These are phyloP conservation scores for Pistacia integerrima DNA, from an alignment of 345 rosid genomes.

Conservation along the genomic window DNA sequence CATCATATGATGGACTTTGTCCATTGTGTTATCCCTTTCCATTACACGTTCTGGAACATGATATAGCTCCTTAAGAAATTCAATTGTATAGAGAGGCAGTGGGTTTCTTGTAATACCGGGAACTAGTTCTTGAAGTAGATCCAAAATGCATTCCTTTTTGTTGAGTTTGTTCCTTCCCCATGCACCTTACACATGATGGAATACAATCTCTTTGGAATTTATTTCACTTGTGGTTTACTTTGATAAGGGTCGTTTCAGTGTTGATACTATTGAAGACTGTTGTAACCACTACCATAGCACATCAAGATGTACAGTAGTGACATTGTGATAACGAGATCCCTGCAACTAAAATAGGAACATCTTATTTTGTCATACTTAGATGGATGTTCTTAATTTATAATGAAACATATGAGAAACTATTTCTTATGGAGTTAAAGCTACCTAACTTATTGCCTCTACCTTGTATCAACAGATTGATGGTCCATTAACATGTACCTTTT, in stretches of 20 bases:
- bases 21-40: neutral
- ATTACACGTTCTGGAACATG: neutral
- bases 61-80: neutral
- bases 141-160: neutral
- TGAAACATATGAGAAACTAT: neutral
- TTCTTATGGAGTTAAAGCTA: neutral
- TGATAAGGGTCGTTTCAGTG: neutral
- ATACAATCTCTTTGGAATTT: neutral
- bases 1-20: neutral
- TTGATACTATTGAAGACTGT: neutral
- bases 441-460: constrained; percentile 1
- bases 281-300: neutral
- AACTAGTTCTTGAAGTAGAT: neutral
- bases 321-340: neutral
- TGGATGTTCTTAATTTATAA: neutral
- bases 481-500: neutral
- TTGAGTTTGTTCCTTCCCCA: neutral
- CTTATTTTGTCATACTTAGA: neutral
- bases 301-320: neutral
- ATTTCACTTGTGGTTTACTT: neutral
- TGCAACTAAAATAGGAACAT: neutral
- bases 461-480: neutral
- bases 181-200: neutral
- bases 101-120: neutral
- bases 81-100: too few relatives aligned